phyloP scores from a whole-genome alignment of 2,329 filamentous ascomycete genomes.

The Myriosclerotinia curreyana region DNA sequence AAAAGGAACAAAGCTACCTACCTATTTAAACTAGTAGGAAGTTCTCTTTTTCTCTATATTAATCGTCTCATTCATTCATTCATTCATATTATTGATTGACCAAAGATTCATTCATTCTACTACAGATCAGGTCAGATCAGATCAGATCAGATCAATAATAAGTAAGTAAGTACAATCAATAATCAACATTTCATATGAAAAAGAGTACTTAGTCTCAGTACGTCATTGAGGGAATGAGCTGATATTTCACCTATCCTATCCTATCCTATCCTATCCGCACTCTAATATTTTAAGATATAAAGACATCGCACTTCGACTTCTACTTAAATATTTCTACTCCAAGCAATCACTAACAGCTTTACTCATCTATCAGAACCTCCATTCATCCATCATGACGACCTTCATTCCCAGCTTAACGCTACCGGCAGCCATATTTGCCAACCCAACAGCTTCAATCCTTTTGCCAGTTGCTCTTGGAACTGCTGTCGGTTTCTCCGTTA shows the following conservation, averaged over 20 bases:
- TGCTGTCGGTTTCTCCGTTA: slow-evolving; percentile 66
- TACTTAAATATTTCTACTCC: not conserved
- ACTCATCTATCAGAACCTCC: not conserved
- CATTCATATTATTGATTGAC: not conserved
- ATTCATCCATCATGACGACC: slow-evolving; percentile 62
- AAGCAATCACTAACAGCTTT: not conserved
- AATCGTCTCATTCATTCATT: too few relatives aligned
- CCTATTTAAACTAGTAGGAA: not conserved
- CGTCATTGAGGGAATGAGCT: slow-evolving; percentile 18
- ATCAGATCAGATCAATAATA: too few relatives aligned
- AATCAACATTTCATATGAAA: not conserved
- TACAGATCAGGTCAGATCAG: too few relatives aligned
- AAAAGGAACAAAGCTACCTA: not conserved
- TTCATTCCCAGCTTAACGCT: slow-evolving; percentile 76
- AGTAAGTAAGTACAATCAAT: not conserved
- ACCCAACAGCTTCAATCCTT: slow-evolving; percentile 69
- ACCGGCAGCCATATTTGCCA: slow-evolving; percentile 67
- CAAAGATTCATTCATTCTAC: not conserved
- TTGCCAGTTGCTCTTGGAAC: slow-evolving; percentile 72
- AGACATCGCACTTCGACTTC: not conserved
- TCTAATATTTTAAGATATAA: slow-evolving; percentile 3
- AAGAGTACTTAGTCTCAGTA: not conserved
- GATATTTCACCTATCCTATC: slow-evolving; percentile 8
- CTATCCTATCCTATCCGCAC: too few relatives aligned
- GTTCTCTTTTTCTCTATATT: not conserved